phyloP scores from a whole-genome alignment of 2,329 filamentous ascomycete species.

The Cylindrodendrum hubeiense region DNA sequence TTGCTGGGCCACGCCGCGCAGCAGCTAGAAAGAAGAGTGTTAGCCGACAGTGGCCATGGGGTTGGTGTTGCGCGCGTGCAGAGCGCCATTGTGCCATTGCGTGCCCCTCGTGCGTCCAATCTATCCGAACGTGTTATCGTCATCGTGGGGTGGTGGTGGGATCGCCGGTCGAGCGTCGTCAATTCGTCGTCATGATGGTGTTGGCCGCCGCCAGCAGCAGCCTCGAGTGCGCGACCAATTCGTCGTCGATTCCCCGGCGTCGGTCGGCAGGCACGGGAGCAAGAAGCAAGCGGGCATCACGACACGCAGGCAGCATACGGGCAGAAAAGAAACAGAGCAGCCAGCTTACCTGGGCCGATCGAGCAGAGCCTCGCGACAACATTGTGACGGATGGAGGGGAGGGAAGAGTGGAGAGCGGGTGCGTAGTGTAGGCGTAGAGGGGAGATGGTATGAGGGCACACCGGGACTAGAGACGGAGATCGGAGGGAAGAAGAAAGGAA shows the following conservation, averaged over 20 bases:
- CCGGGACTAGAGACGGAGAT: slow-evolving; percentile 12
- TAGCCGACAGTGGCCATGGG: slow-evolving; percentile 32
- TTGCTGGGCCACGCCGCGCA: slow-evolving; percentile 63
- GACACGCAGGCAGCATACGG: too few species aligned
- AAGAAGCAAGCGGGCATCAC: too few species aligned
- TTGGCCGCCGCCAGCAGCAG: background rate
- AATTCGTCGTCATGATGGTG: slow-evolving; percentile 34
- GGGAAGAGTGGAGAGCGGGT: slow-evolving; percentile 36
- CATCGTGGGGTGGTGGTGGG: background rate
- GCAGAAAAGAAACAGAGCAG: slow-evolving; percentile 11
- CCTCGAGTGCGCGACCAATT: background rate
- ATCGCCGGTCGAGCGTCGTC: background rate
- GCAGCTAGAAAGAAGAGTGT: slow-evolving; percentile 56
- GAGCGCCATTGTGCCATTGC: slow-evolving; percentile 4
- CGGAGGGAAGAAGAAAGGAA: slow-evolving; percentile 28
- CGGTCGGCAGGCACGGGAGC: slow-evolving; percentile 6
- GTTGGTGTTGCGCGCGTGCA: background rate
- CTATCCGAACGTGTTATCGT: background rate
- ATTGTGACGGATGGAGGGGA: slow-evolving; percentile 54
- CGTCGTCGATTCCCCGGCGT: background rate
- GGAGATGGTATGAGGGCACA: slow-evolving; percentile 15
- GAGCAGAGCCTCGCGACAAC: slow-evolving; percentile 69
- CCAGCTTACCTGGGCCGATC: slow-evolving; percentile 68
- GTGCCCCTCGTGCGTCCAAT: background rate
- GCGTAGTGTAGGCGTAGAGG: slow-evolving; percentile 22